Base-by-base conservation (phyloP, 495 filamentous ascomycete genomes). In the Penicillium samsonianum region DNA sequence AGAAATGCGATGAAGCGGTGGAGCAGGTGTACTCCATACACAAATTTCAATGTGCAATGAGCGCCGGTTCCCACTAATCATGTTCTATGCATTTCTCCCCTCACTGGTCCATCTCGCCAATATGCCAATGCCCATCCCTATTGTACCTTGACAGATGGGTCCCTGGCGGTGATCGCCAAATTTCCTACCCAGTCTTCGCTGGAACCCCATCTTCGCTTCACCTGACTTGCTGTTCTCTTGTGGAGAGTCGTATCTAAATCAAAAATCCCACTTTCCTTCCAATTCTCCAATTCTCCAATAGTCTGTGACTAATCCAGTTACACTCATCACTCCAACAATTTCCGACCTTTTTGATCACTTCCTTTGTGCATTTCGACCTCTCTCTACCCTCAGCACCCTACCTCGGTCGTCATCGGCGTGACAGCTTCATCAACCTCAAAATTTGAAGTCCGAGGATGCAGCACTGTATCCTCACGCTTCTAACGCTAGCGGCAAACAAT, bases 341-440 rank as follows among this genome's bases (percentile, higher is more conserved):
- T 45, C 20, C 25, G n/a, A 38, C 47, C 42, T 31, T 22, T 57
- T 62, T 40, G n/a, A 53, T 35, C 35, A 49, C 51, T 44, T 55
- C 12, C 25, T 16, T 52, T 45, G 25, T 44, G 33, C 31, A 17
- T 7, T 33, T 37, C 50, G 42, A 31, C 47, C 3, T 28, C n/a
- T 22, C 26, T 26, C 50, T 4, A 40, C 30, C 16, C 20, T 45
- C 28, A 22, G 12, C 44, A 11, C 47, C 11, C 50, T 35, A 10
- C n/a, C 37, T 37, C 12, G 38, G 30, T 44, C 42, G 3, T 42
- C 45, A 19, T 23, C 10, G 20, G 19, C 20, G 30, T 49, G 31
- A 20, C 7, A 28, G 22, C 33, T 30, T 43, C 64, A 68, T n/a
- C 63, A 77, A 30, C 61, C 70, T 4, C 68, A 69, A 35, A 44